Evolutionary conservation across 2,329 filamentous ascomycete genomes (phyloP).

Genomic region (Ophiostoma himal-ulmi): DNA sequence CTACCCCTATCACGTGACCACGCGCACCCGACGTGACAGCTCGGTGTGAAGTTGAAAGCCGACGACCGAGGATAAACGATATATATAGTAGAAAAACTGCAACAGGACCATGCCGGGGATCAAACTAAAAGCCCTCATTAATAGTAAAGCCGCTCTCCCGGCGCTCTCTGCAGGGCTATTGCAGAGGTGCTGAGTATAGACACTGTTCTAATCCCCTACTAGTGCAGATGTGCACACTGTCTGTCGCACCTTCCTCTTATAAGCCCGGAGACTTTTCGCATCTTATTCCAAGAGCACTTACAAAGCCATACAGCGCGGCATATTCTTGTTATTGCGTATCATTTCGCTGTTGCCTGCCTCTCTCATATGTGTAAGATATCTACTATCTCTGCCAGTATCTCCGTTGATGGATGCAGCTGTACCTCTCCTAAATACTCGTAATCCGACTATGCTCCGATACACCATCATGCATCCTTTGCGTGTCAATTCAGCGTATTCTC

Average conservation of each 20-base stretch:
- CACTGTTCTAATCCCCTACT: no score
- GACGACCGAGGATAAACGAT: slow-evolving; percentile 9
- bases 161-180: not conserved
- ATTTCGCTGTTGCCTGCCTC: not conserved
- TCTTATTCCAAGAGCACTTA: not conserved
- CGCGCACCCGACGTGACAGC: slow-evolving; percentile 19
- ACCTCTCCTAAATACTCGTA: not conserved
- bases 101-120: not conserved
- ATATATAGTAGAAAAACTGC: no score
- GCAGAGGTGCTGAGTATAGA: not conserved
- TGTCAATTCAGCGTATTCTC: not conserved
- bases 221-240: not conserved
- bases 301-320: not conserved
- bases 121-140: not conserved
- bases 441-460: not conserved
- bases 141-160: not conserved
- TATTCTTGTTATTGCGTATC: not conserved
- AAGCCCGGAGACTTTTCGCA: not conserved
- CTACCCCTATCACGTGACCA: slow-evolving; percentile 12
- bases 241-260: not conserved
- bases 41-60: not conserved
- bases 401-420: not conserved
- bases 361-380: not conserved
- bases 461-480: not conserved
- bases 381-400: not conserved